Evolutionary conservation across 2,329 filamentous ascomycete genomes (phyloP).

Genomic region (Sporothrix schenckii): DNA sequence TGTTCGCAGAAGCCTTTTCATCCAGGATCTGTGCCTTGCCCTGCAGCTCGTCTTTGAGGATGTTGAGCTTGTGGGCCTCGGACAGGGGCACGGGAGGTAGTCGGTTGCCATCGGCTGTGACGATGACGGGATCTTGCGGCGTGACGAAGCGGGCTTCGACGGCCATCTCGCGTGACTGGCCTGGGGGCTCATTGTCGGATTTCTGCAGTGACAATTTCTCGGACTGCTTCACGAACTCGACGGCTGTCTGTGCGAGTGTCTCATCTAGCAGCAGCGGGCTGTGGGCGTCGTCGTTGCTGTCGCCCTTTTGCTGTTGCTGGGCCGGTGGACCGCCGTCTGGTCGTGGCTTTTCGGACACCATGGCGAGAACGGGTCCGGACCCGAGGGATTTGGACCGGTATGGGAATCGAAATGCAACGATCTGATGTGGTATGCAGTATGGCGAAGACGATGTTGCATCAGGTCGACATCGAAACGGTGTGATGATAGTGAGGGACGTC

Average conservation of each 20-base stretch:
- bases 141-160: constrained; percentile 68
- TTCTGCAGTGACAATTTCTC: constrained; percentile 56
- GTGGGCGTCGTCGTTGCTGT: not conserved
- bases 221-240: constrained; percentile 65
- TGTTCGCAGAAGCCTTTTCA: not conserved
- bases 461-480: not conserved
- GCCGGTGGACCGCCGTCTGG: not conserved
- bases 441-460: not conserved
- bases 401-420: too few species aligned
- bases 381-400: not conserved
- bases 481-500: not conserved
- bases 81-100: constrained; percentile 69
- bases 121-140: constrained; percentile 70
- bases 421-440: too few species aligned
- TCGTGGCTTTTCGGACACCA: not conserved
- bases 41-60: constrained; percentile 56
- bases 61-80: constrained; percentile 72
- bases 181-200: constrained; percentile 35
- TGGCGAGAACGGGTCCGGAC: constrained; percentile 1
- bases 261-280: constrained; percentile 35
- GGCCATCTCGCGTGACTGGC: constrained; percentile 50
- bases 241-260: constrained; percentile 48
- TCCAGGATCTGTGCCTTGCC: constrained; percentile 33
- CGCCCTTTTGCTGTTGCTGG: constrained; percentile 1
- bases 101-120: constrained; percentile 67